These are phyloP conservation scores for Penicillium paradoxum DNA, from an alignment of 495 filamentous ascomycete genomes.

Conservation along the genomic window DNA sequence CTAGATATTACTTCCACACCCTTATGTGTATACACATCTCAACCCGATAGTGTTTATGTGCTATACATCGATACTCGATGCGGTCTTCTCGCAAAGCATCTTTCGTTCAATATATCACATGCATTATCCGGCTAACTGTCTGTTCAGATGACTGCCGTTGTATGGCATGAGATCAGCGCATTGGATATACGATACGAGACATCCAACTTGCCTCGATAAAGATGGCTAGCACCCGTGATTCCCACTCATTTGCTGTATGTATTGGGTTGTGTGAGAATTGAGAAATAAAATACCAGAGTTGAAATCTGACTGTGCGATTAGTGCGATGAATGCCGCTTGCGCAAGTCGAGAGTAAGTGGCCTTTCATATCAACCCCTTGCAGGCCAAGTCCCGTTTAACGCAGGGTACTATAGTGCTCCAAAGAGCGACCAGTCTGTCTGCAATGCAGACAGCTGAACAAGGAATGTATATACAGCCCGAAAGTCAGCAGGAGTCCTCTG, in stretches of 20 bases:
- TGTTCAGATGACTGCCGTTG: constrained; percentile 35
- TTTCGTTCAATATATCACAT: constrained; percentile 1
- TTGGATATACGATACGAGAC: constrained; percentile 24
- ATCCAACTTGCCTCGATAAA: constrained; percentile 29
- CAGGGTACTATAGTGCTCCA: constrained; percentile 37
- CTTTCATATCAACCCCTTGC: not conserved
- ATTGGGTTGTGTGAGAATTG: not conserved
- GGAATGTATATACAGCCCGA: constrained; percentile 47
- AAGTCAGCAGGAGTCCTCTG: constrained; percentile 43
- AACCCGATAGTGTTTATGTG: not conserved
- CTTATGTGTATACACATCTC: not conserved
- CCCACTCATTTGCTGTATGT: constrained; percentile 46
- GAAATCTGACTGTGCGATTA: constrained; percentile 9
- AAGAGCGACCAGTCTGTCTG: constrained; percentile 41
- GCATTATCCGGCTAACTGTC: constrained; percentile 18
- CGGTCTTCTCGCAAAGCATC: not conserved
- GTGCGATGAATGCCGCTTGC: constrained; percentile 49
- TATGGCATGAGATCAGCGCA: constrained; percentile 34
- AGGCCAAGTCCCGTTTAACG: constrained; percentile 1
- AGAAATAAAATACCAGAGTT: not conserved
- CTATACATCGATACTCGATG: constrained; percentile 7
- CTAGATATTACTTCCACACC: not conserved
- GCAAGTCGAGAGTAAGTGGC: constrained; percentile 43
- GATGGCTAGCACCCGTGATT: constrained; percentile 46
- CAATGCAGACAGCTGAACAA: constrained; percentile 44